Evolutionary conservation across 2,329 filamentous ascomycete genomes (phyloP).

Genomic region (Talaromyces sp.): DNA sequence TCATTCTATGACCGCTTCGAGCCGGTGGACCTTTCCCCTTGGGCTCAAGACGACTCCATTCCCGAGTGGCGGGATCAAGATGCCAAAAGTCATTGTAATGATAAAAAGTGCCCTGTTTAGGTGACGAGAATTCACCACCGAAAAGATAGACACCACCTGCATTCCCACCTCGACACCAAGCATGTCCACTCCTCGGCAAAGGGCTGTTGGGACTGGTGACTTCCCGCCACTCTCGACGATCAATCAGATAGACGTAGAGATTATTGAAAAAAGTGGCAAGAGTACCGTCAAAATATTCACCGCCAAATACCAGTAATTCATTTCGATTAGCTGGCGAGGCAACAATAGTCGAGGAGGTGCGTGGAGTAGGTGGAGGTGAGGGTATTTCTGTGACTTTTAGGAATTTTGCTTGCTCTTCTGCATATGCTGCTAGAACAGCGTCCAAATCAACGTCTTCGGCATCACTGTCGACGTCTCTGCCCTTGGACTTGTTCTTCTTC

Average conservation of each 20-base stretch:
- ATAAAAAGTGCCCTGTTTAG: conserved; percentile 97
- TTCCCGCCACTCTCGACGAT: conserved; percentile 82
- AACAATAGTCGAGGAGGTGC: conserved; percentile 74
- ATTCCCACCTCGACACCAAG: conserved; percentile 87
- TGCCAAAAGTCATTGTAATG: conserved; percentile 99
- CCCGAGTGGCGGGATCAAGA: conserved; percentile 73
- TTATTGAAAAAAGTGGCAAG: conserved; percentile 69
- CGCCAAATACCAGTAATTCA: conserved; percentile 85
- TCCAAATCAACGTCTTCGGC: conserved; percentile 91
- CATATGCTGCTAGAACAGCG: conserved; percentile 86
- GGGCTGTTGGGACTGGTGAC: conserved; percentile 89
- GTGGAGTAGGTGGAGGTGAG: conserved; percentile 66
- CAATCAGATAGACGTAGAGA: conserved; percentile 65
- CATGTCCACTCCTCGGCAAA: conserved; percentile 84
- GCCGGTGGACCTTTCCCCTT: conserved; percentile 71
- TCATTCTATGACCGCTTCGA: conserved; percentile 90
- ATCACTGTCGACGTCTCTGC: conserved; percentile 69
- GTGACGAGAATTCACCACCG: conserved; percentile 78
- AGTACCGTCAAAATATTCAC: conserved; percentile 92
- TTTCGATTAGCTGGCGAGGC: conserved; percentile 81
- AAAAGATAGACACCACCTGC: conserved; percentile 83
- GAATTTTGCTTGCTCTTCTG: conserved; percentile 87
- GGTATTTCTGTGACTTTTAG: conserved; percentile 84
- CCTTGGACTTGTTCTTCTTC: conserved; percentile 72
- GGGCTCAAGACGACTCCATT: conserved; percentile 85